Percentiles rank a stretch among this genome's conserved stretches.
Conservation (phyloP, 2,329 filamentous ascomycete genomes). For the Fusarium redolens region DNA sequence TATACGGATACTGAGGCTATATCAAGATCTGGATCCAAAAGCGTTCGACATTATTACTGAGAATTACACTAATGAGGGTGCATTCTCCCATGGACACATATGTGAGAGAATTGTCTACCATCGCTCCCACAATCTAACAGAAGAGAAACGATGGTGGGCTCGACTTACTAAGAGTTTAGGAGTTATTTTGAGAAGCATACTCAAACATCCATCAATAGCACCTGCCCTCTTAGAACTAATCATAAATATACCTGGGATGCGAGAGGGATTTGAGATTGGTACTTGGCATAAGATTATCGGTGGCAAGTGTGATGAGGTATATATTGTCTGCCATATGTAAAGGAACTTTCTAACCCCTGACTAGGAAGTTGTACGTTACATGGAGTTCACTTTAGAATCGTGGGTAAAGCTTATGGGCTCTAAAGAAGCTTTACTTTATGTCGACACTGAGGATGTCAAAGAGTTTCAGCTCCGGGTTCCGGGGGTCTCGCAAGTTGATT, state of each 20-base stretch:
- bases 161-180: not conserved
- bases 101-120: not conserved
- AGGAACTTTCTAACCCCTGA: not conserved
- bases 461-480: not conserved
- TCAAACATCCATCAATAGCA: not conserved
- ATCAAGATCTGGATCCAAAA: not conserved
- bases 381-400: not conserved
- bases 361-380: conserved; percentile 3
- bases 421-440: not conserved
- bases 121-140: not conserved
- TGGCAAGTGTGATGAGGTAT: not conserved
- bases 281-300: conserved; percentile 5
- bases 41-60: not conserved
- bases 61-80: not conserved
- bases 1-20: not conserved
- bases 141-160: not conserved
- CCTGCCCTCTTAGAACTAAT: not conserved
- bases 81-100: conserved; percentile 2
- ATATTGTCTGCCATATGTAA: not conserved
- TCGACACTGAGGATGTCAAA: not conserved
- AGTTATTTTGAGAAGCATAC: not conserved
- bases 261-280: conserved; percentile 1
- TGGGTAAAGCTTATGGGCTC: conserved; percentile 1
- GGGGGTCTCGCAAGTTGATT: not conserved
- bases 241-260: not conserved